These are phyloP conservation scores for Potentilla sterilis DNA, from an alignment of 306 rosid species.

Conservation along the genomic window DNA sequence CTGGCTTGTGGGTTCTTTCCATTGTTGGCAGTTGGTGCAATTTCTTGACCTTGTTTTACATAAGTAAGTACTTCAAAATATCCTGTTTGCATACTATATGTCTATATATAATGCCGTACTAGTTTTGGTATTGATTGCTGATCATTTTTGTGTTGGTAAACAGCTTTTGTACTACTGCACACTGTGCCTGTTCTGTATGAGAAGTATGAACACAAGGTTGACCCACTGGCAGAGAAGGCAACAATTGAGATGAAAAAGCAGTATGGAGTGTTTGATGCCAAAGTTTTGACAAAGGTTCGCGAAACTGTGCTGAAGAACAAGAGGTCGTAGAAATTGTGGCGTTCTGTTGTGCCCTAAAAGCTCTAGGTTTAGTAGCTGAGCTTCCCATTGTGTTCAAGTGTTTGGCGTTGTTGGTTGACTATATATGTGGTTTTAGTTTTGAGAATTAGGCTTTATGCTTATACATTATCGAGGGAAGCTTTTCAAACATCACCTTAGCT, in stretches of 20 bases:
- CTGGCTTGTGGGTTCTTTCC: constrained; percentile 80
- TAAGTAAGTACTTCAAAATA: constrained; percentile 40
- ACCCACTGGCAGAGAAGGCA: constrained; percentile 66
- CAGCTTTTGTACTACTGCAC: constrained; percentile 77
- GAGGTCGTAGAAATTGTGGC: constrained; percentile 43
- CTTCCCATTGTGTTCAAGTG: constrained; percentile 18
- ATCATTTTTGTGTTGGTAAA: background rate
- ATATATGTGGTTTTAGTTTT: constrained; percentile 24
- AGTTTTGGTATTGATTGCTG: background rate
- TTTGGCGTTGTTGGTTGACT: constrained; percentile 35
- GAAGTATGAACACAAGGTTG: constrained; percentile 65
- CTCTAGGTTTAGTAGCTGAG: background rate
- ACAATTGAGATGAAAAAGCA: constrained; percentile 59
- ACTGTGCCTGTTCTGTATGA: constrained; percentile 77
- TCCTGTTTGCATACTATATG: constrained; percentile 1
- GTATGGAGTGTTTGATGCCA: constrained; percentile 65
- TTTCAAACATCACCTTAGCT: constrained; percentile 15
- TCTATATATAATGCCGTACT: background rate
- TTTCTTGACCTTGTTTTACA: constrained; percentile 88
- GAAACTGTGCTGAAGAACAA: constrained; percentile 45
- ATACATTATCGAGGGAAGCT: constrained; percentile 8
- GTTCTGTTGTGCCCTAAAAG: constrained; percentile 6
- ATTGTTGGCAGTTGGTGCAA: constrained; percentile 65
- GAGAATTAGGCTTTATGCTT: constrained; percentile 30
- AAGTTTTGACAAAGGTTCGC: constrained; percentile 69